Base-by-base conservation (phyloP, 768 basidiomycete species). In the Coprinopsis strossmayeri region DNA sequence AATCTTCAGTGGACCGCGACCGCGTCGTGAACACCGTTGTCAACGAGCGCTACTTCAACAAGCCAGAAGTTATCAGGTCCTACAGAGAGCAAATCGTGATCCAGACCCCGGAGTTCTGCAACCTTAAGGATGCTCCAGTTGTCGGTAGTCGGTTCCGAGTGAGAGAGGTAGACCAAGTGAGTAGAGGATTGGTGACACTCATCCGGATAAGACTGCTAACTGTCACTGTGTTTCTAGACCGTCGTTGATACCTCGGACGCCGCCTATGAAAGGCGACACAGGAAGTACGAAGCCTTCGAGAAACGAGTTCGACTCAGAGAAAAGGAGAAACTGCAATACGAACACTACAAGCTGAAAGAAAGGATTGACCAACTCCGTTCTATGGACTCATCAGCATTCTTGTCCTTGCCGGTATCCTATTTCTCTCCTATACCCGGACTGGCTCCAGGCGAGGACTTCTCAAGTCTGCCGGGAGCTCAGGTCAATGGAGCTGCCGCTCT, bases 301-400 rank as follows among this genome's bases (percentile, higher is more conserved):
- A 90, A 89, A 61, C 79, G 90, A 5, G 81, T 84, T 59, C 84
- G 91, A 3, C 69, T 88, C 27, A 80, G 91, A 47, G 91, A 94
- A 67, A 91, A 91, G 65, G 91, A 95, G 66, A 91, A 91, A 61
- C 77, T 94, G 47, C 85, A 87, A 64, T 85, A 91, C 55, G 91
- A 93, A 59, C 89, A 91, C 56, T 91, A 92, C 69, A 91, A 91
- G 61, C 79, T 95, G 59, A 86, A 87, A 63, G 85, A 91, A 59
- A 81, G 91, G 28, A 86, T 93, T 52, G 90, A 93, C 45, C 86
- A 92, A 59, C 73, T 93, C 48, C 77, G 74, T 48, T 73, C 70
- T 23, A 85, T 93, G 81, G 87, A 90, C 51, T 64, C 74, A 41
- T 64, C 76, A 46, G 81, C 84, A 2, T 91, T 90, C 63, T 75